phyloP scores from a whole-genome alignment of 225 moss, liverwort and hornwort genomes.

The Pseudoscleropodium purum region DNA sequence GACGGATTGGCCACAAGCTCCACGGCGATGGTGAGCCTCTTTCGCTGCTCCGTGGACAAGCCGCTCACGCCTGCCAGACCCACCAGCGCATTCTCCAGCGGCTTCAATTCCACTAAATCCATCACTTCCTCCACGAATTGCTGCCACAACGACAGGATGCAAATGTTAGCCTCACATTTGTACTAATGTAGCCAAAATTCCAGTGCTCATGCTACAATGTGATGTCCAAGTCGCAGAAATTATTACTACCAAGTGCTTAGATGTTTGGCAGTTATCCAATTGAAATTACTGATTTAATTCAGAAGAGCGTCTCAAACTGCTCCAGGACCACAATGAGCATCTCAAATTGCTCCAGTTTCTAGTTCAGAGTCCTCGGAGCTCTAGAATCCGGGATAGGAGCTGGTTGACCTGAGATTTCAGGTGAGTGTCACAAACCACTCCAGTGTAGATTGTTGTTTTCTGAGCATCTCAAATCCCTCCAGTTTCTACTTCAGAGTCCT shows the following conservation, averaged over 20 bases:
- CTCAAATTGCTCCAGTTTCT: background rate
- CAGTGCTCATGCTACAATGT: background rate
- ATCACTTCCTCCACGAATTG: constrained; percentile 68
- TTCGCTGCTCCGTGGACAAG: constrained; percentile 69
- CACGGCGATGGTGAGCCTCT: constrained; percentile 73
- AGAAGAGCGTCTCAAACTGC: background rate
- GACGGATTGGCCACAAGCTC: constrained; percentile 91
- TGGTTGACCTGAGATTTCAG: background rate
- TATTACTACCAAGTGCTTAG: background rate
- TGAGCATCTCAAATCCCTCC: background rate
- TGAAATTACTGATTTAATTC: background rate
- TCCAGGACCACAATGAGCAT: background rate
- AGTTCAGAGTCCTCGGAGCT: background rate
- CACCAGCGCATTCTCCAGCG: constrained; percentile 44
- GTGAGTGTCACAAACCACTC: background rate
- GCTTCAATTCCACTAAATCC: constrained; percentile 60
- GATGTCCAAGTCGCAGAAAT: background rate
- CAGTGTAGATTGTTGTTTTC: background rate
- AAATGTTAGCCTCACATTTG: background rate
- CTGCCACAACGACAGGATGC: constrained; percentile 10
- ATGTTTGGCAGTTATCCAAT: background rate
- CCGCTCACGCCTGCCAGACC: constrained; percentile 59
- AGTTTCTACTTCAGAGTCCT: background rate
- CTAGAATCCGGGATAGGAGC: background rate
- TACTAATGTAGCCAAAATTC: background rate